Conservation (phyloP, 257 asterid genomes). For the Salvia hispanica region DNA sequence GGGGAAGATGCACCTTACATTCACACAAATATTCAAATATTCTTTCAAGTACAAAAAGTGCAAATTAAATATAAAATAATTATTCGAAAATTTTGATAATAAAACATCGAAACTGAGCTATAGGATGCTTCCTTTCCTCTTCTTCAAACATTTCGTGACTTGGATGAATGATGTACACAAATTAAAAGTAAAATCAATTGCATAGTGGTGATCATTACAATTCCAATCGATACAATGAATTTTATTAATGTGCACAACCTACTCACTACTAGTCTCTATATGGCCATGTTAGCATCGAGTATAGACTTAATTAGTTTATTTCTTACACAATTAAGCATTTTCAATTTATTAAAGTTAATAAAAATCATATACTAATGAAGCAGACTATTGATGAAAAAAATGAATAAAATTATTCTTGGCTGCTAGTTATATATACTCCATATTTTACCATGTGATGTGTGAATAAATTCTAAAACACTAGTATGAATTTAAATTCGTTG, state of each 20-base stretch:
- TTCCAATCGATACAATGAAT: neutral
- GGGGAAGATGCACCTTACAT: constrained; percentile 20
- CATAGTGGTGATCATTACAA: neutral
- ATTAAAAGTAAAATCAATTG: neutral
- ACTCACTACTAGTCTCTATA: neutral
- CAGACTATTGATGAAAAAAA: neutral
- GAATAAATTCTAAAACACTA: too few species aligned
- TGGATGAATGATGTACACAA: neutral
- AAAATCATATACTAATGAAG: neutral
- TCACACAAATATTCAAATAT: constrained; percentile 2
- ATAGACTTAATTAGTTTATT: constrained; percentile 4
- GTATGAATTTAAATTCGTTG: neutral
- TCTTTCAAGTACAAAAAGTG: too few species aligned
- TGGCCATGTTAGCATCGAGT: neutral
- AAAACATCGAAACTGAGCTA: too few species aligned
- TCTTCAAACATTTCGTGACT: neutral
- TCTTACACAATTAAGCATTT: neutral
- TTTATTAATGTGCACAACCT: neutral
- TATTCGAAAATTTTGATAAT: too few species aligned
- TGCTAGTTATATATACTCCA: too few species aligned
- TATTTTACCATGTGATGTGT: too few species aligned
- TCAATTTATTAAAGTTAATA: neutral
- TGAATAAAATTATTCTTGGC: neutral
- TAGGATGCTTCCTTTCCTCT: too few species aligned
- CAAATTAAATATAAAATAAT: too few species aligned